Base-by-base conservation (phyloP, 2,329 filamentous ascomycete species). In the Venturia pyrina region DNA sequence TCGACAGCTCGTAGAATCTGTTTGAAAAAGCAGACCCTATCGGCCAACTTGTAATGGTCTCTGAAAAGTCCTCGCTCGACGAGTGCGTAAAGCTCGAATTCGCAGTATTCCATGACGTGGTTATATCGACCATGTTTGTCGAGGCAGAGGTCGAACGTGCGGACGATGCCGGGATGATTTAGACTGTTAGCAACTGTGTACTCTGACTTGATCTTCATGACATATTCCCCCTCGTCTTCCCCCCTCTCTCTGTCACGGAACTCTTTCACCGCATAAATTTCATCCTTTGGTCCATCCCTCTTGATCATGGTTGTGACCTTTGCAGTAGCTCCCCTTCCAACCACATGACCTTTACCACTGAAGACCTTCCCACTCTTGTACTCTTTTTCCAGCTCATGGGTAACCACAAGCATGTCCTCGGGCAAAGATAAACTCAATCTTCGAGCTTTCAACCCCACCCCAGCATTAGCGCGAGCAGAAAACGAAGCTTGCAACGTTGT, bases 101-200 rank as follows among this genome's bases (percentile, higher is more conserved):
- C 83, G 78, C 92, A 96, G 75, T 90, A 96, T 74, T 96, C 91
- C 92, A 96, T 96, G 66, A 96, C 90, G 74, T 96, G 90, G 74
- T 91, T 93, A 89, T 90, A 96, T 48, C 88, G 86, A 41, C 85
- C 86, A 70, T 87, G 84, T 70, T 92, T 83, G 17, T 84, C 76
- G 40, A 60, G 86, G 78, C 91, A 95, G 6, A 96, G 81, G 40
- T 88, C 85, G 65, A 92, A 78, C 0, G 90, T 93, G 75, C 91
- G 85, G 69, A 96, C 89, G 70, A 96, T 90, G 75, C 96, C 96
- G 63, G 91, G 90, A 73, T 96, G 91, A 71, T 91, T 85, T 68
- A 93, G 78, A 69, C 89, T 91, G 79, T 93, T 93, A 67, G 90
- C 90, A 69, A 96, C 92, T 75, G 87, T 91, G 78, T 87, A 96